Percentiles rank a stretch among this genome's conserved stretches.
Evolutionary conservation across 192 early-diverging fungal genomes (phyloP).

Genomic region (Backusella macrospora): DNA sequence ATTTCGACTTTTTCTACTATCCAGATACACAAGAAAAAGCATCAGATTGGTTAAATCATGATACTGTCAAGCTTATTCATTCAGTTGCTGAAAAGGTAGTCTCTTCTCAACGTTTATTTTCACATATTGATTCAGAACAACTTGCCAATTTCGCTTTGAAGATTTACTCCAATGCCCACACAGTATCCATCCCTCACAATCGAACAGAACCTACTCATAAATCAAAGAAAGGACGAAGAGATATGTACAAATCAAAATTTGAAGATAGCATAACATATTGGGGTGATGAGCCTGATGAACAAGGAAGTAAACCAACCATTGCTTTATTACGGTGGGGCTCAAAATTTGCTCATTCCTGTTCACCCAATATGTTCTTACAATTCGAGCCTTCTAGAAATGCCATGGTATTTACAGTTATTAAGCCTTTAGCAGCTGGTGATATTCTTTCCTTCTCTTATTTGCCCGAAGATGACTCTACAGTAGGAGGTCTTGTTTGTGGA

Average conservation of each 20-base stretch:
- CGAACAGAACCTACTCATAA: slow-evolving; percentile 32
- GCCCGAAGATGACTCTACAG: slow-evolving; percentile 37
- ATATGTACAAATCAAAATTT: slow-evolving; percentile 12
- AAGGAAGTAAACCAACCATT: slow-evolving; percentile 24
- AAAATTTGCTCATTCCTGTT: slow-evolving; percentile 43
- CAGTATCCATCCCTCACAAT: slow-evolving; percentile 24
- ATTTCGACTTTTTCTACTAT: slow-evolving; percentile 42
- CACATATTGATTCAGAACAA: slow-evolving; percentile 19
- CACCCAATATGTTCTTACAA: slow-evolving; percentile 40
- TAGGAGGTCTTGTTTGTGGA: slow-evolving; percentile 42
- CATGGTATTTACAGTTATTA: slow-evolving; percentile 33
- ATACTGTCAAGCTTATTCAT: slow-evolving; percentile 27
- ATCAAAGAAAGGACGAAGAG: slow-evolving; percentile 19
- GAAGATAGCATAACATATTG: neutral
- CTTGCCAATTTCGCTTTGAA: slow-evolving; percentile 35
- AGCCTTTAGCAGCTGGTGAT: slow-evolving; percentile 25
- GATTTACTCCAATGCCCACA: slow-evolving; percentile 44
- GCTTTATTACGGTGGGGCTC: slow-evolving; percentile 39
- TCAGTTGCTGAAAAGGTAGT: neutral
- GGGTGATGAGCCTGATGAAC: slow-evolving; percentile 2
- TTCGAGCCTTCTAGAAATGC: slow-evolving; percentile 28
- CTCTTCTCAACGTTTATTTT: slow-evolving; percentile 2
- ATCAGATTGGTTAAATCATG: slow-evolving; percentile 28
- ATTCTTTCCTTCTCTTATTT: slow-evolving; percentile 38
- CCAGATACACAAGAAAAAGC: slow-evolving; percentile 17